Base-by-base conservation (phyloP, 192 early-diverging fungal genomes). In the Cladochytrium replicatum region DNA sequence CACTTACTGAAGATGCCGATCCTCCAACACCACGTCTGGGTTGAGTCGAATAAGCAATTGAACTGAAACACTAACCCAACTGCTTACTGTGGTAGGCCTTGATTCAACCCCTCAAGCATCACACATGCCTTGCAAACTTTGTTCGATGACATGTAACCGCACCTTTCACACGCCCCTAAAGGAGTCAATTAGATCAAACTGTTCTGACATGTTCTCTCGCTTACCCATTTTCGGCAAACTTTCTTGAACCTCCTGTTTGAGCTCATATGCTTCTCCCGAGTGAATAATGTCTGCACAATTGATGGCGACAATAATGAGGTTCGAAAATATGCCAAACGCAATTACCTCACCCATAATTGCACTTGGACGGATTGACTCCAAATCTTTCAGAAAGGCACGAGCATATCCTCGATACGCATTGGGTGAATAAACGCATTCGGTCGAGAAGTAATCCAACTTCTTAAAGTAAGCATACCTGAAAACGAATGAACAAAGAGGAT, bases 401-500 rank as follows among this genome's bases (percentile, higher is more conserved):
- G 91, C 95, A 63, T 95, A 78, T 3, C 95, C 95, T 31, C 95
- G 84, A 49, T 96, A 98, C 3, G 95, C 90, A 55, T 98, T 92
- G 22, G 93, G 93, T 27, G 91, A 89, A 64, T 98, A 98, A 19
- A 88, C 90, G 60, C 95, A 98, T 60, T 98, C 95, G 7, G 95
- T 98, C 8, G 91, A 93, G 46, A 98, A 98, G 70, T 98, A 98
- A 58, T 98, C 95, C 21, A 98, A 68, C 29, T 89, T 84, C 66
- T 88, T 87, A 57, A 91, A 90, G 57, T 98, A 96, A 19, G 95
- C 95, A 54, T 98, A 91, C 50, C 50, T 54, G 9, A 29, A 0
- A 29, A 13, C 50, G 39, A 17, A 2, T 0, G 25, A 8, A 41
- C n/a, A 26, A 25, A 15, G 25, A 23, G 22, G 27, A 2, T 22